phyloP scores from a whole-genome alignment of 345 rosid species.

The Linum tenue region DNA sequence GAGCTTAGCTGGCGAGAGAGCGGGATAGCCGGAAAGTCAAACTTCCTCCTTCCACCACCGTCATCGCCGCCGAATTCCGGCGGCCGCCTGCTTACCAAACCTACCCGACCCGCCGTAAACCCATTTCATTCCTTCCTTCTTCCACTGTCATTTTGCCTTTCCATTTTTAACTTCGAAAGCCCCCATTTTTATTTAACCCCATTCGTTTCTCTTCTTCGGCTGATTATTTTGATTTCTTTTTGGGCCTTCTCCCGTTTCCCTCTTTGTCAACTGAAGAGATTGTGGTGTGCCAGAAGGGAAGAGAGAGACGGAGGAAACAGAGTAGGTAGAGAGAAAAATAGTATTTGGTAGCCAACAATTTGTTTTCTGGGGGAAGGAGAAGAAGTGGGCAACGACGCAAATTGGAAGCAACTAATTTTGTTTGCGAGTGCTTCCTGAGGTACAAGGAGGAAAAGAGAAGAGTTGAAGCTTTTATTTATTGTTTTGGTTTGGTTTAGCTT shows the following conservation, averaged over 20 bases:
- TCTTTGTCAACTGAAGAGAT: not conserved
- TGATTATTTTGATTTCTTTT: not conserved
- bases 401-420: no score
- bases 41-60: not conserved
- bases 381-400: not conserved
- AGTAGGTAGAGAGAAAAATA: not conserved
- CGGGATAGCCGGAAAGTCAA: not conserved
- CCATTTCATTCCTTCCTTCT: not conserved
- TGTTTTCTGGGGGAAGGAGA: not conserved
- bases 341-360: not conserved
- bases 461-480: not conserved
- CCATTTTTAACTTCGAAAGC: not conserved
- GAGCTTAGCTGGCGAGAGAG: not conserved
- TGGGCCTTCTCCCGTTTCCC: not conserved
- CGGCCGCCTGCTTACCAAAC: not conserved
- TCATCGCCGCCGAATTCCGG: not conserved
- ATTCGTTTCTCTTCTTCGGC: not conserved
- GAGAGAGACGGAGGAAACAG: not conserved
- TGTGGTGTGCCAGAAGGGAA: not conserved
- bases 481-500: no score
- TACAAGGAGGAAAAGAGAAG: not conserved
- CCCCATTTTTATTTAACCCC: not conserved
- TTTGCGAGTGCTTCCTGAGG: not conserved
- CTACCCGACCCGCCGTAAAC: not conserved
- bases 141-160: not conserved